These are phyloP conservation scores for Ceratocystis harringtonii DNA, from an alignment of 2,329 filamentous ascomycete genomes.

Conservation along the genomic window DNA sequence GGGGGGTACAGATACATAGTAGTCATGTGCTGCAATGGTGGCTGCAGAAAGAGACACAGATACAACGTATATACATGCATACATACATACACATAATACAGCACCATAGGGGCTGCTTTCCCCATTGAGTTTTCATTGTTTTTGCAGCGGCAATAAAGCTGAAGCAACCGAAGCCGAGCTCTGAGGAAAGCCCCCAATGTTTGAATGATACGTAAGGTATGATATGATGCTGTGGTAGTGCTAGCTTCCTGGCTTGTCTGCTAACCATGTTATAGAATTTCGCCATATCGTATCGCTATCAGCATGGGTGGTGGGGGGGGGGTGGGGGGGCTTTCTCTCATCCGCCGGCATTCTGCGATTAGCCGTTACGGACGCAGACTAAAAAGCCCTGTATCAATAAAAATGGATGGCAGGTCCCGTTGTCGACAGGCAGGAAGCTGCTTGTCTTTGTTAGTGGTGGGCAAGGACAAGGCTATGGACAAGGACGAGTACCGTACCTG, in stretches of 20 bases:
- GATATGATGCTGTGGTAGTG: no score
- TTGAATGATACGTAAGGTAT: no score
- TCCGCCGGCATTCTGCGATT: background rate
- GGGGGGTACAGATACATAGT: background rate
- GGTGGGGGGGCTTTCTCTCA: background rate
- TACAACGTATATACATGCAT: background rate
- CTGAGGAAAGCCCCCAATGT: no score
- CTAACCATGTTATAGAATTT: no score
- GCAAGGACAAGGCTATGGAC: background rate
- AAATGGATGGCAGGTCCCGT: background rate
- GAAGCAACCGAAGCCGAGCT: no score
- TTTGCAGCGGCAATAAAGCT: no score
- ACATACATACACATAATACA: background rate
- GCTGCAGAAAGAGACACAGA: background rate
- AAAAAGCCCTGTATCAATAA: background rate
- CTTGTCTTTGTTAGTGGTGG: background rate
- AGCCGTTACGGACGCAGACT: background rate
- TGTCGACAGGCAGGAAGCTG: background rate
- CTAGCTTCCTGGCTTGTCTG: no score
- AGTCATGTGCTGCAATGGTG: background rate
- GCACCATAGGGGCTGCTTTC: background rate
- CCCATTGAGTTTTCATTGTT: background rate
- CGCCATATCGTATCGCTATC: background rate
- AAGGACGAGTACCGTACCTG: background rate
- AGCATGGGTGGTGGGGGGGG: no score